Base-by-base conservation (phyloP, 768 basidiomycete species). In the Pleurotus platypus region DNA sequence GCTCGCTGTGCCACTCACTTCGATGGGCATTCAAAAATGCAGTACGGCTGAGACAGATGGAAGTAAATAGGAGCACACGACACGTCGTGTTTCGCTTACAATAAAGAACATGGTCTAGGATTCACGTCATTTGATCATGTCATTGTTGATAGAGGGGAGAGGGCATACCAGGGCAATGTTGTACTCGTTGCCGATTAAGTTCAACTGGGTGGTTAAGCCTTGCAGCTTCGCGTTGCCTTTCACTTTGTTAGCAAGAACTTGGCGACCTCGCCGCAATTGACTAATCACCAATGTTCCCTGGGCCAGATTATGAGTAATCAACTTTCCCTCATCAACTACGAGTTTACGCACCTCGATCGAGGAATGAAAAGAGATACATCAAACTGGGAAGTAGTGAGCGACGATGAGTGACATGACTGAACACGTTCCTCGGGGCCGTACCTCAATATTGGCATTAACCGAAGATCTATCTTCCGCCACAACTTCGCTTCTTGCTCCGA, bases 21-120 rank as follows among this genome's bases (percentile, higher is more conserved):
- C 20, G 85, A 79, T 0, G 87, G 87, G 58, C 82, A 85, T 70
- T 89, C 87, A 57, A 85, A 86, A 46, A 82, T 71, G 63, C 83
- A 84, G 60, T 82, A 83, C 3, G 80, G 81, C 83, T 81, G 60
- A 26, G 1, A 39, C 8, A 2, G 13, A 16, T 38, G 55, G 35
- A 12, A 24, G 50, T 16, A 59, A 55, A 51, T 15, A 18, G 16
- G 55, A 37, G 18, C 15, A 24, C 18, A 15, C 11, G 6, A 37
- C n/a, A 30, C 1, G 69, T 43, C 6, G 1, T 7, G 7, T 9
- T 2, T 43, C 42, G 42, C 84, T 56, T 63, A 87, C 86, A 42
- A 89, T 79, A 66, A 87, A 88, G 63, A 79, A 89, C 81, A 85
- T 84, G 0, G 85, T 87, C 86, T 88, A 53, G 8, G 26, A 7